These are phyloP conservation scores for Beauveria varroae DNA, from an alignment of 2,329 filamentous ascomycete genomes.

Conservation along the genomic window DNA sequence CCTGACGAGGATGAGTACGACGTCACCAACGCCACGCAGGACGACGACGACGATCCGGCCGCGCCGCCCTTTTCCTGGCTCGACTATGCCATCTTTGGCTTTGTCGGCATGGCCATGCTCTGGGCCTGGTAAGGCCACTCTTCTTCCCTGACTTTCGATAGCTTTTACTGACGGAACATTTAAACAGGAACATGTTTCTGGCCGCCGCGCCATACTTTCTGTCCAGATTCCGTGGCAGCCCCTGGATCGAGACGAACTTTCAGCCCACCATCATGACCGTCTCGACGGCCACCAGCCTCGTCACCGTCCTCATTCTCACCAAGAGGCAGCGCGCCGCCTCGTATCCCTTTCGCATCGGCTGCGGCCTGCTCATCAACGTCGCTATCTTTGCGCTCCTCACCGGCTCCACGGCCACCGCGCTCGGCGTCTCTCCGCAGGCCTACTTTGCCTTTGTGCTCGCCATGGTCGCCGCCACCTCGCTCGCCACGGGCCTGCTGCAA, in stretches of 20 bases:
- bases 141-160: neutral
- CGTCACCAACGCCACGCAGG: conserved; percentile 17
- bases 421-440: conserved; percentile 48
- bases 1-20: conserved; percentile 25
- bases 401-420: conserved; percentile 65
- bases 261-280: conserved; percentile 84
- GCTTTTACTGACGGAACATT: neutral
- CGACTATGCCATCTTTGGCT: conserved; percentile 77
- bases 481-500: conserved; percentile 79
- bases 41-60: neutral
- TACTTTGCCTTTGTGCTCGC: conserved; percentile 79
- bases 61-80: conserved; percentile 65
- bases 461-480: conserved; percentile 72
- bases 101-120: conserved; percentile 88
- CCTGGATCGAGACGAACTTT: conserved; percentile 72
- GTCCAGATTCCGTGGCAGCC: conserved; percentile 62
- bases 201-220: conserved; percentile 92
- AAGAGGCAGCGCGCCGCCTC: conserved; percentile 75
- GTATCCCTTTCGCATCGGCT: conserved; percentile 79
- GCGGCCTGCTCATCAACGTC: conserved; percentile 71
- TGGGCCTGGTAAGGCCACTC: conserved; percentile 74
- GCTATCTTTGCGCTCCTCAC: conserved; percentile 70
- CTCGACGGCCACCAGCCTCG: conserved; percentile 76
- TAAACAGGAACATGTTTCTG: conserved; percentile 88
- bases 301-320: conserved; percentile 66